phyloP scores from a whole-genome alignment of 768 basidiomycete genomes.

The Sarcodon sp. region DNA sequence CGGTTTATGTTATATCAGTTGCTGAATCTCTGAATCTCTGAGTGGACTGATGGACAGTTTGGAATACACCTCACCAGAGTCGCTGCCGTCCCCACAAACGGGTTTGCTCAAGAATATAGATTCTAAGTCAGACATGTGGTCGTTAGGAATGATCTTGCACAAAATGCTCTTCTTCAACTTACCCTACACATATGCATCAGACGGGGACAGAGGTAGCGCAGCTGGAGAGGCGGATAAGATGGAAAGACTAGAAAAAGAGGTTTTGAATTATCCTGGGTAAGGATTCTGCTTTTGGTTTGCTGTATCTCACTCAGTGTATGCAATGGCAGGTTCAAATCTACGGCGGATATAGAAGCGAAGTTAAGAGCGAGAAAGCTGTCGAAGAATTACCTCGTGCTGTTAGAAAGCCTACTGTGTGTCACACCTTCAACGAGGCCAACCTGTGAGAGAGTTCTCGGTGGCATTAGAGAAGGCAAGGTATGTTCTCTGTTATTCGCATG shows the following conservation, averaged over 20 bases:
- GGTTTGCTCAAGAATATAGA: conserved; percentile 61
- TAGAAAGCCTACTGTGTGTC: conserved; percentile 61
- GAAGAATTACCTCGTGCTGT: conserved; percentile 51
- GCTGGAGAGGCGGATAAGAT: conserved; percentile 23
- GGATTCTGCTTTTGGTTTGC: conserved; percentile 7
- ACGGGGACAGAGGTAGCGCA: conserved; percentile 32
- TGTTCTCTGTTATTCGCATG: conserved; percentile 8
- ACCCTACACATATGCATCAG: conserved; percentile 67
- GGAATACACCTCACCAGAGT: conserved; percentile 86
- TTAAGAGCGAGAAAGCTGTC: conserved; percentile 70
- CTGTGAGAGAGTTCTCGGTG: conserved; percentile 57
- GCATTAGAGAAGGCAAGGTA: conserved; percentile 63
- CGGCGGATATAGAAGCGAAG: conserved; percentile 30
- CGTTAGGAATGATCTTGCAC: conserved; percentile 90
- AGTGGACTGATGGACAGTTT: conserved; percentile 28
- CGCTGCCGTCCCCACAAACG: conserved; percentile 53
- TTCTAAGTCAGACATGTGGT: conserved; percentile 95
- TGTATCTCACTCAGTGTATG: conserved; percentile 1
- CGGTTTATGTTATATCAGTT: conserved; percentile 17
- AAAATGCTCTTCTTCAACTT: conserved; percentile 86
- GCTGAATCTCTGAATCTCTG: neutral
- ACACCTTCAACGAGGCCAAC: conserved; percentile 50
- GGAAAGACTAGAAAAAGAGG: conserved; percentile 62
- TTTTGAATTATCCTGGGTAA: conserved; percentile 64
- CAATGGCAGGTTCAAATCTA: conserved; percentile 34